A percentile compares a stretch with the other conserved stretches of the same genome.
Conservation (phyloP, 441 rosid species). For the Gossypium davidsonii region DNA sequence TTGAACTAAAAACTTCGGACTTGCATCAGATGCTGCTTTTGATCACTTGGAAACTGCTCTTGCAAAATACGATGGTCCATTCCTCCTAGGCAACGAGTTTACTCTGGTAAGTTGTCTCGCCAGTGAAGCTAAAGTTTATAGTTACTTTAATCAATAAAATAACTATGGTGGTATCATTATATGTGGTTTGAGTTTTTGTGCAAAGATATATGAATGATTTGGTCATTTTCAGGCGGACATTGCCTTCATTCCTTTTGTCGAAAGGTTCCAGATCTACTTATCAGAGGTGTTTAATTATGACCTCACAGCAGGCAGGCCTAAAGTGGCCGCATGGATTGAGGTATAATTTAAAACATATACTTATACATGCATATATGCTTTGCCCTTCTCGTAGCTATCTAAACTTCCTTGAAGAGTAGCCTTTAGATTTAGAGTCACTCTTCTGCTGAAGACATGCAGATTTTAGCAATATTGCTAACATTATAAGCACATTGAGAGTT, state of each 20-base stretch:
- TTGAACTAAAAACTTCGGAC: not conserved
- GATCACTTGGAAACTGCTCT: constrained; percentile 71
- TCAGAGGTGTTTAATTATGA: constrained; percentile 45
- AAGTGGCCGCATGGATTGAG: constrained; percentile 71
- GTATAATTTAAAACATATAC: constrained; percentile 25
- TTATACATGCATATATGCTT: not conserved
- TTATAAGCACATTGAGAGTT: not conserved
- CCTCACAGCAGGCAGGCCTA: constrained; percentile 67
- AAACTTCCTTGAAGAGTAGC: not conserved
- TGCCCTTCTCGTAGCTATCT: too few relatives aligned
- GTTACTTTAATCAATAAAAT: not conserved
- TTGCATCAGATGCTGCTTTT: constrained; percentile 52
- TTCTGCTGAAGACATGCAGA: not conserved
- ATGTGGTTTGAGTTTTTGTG: not conserved
- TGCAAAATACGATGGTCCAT: constrained; percentile 65
- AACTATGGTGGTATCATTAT: not conserved
- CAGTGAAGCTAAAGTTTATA: not conserved
- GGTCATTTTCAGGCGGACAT: constrained; percentile 54
- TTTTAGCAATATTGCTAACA: not conserved
- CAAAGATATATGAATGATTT: not conserved
- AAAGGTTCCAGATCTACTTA: constrained; percentile 49
- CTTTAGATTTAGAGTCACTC: not conserved
- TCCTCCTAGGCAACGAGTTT: constrained; percentile 76
- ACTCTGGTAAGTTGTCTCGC: constrained; percentile 46
- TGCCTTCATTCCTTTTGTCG: constrained; percentile 62